Evolutionary conservation across 2,329 filamentous ascomycete genomes (phyloP).

Genomic region (Exophiala sp.): DNA sequence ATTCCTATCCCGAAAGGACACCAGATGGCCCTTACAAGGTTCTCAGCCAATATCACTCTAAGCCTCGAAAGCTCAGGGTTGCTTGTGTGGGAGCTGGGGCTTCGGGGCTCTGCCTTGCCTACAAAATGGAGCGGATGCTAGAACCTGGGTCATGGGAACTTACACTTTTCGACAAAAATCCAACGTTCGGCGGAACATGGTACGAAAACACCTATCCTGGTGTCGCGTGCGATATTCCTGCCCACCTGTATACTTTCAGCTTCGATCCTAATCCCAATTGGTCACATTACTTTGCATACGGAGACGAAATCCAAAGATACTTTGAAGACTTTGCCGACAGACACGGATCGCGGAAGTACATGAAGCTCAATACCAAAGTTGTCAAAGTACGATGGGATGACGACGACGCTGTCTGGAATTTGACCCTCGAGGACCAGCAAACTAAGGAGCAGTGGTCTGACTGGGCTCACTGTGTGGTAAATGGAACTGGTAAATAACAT

Average conservation of each 20-base stretch:
- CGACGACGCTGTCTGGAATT: slow-evolving; percentile 33
- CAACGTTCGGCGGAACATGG: slow-evolving; percentile 40
- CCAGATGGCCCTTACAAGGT: slow-evolving; percentile 7
- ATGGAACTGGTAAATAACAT: too few species aligned
- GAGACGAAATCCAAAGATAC: slow-evolving; percentile 30
- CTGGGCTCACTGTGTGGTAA: too few species aligned
- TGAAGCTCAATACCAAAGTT: slow-evolving; percentile 37
- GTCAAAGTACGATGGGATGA: slow-evolving; percentile 39
- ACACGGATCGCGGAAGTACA: slow-evolving; percentile 28
- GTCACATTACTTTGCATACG: slow-evolving; percentile 23
- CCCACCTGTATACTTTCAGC: slow-evolving; percentile 9
- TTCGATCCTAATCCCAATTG: slow-evolving; percentile 22
- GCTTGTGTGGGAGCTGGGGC: slow-evolving; percentile 15
- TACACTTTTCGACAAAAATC: slow-evolving; percentile 43
- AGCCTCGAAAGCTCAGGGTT: slow-evolving; percentile 14
- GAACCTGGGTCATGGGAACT: slow-evolving; percentile 30
- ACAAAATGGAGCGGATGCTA: slow-evolving; percentile 12
- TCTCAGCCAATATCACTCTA: slow-evolving; percentile 22
- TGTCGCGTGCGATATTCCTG: slow-evolving; percentile 10
- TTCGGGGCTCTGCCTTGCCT: slow-evolving; percentile 10
- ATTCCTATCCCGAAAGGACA: too few species aligned
- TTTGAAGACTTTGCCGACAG: slow-evolving; percentile 26
- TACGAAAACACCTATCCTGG: slow-evolving; percentile 40
- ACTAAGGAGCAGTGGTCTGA: too few species aligned
- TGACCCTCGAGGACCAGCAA: too few species aligned